Percentiles rank a stretch among this genome's conserved stretches.
phyloP scores from a whole-genome alignment of 805 yeast species.

The Hanseniaspora hatyaiensis region DNA sequence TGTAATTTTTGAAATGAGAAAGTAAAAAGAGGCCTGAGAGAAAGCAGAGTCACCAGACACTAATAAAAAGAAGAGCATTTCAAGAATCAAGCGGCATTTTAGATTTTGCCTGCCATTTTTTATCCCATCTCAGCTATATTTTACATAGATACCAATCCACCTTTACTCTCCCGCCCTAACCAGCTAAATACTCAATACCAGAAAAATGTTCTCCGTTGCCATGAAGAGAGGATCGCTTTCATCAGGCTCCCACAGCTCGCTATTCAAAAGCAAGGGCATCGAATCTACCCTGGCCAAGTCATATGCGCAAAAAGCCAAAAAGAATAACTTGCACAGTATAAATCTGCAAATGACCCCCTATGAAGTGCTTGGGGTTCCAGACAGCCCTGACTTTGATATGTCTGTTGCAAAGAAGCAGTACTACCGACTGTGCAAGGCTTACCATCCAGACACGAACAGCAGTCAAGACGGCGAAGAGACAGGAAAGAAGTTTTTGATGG shows the following conservation, averaged over 20 bases:
- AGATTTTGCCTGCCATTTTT: too few species aligned
- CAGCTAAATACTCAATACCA: neutral
- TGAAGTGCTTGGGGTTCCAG: constrained; percentile 4
- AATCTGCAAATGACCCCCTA: constrained; percentile 8
- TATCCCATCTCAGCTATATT: too few species aligned
- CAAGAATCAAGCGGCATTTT: too few species aligned
- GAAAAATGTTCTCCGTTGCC: neutral
- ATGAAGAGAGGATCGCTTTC: neutral
- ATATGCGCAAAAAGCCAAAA: too few species aligned
- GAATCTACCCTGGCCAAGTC: too few species aligned
- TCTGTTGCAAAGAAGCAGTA: neutral
- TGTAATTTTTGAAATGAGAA: too few species aligned
- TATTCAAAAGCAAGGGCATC: too few species aligned
- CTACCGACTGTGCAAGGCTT: constrained; percentile 3
- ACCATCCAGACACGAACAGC: constrained; percentile 3
- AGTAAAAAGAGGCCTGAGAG: too few species aligned
- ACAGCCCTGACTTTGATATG: neutral
- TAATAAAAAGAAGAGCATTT: too few species aligned
- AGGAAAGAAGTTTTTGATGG: constrained; percentile 10
- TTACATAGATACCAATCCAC: too few species aligned
- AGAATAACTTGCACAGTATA: too few species aligned
- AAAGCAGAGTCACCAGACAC: too few species aligned
- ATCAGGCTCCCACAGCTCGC: neutral
- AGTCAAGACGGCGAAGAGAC: neutral
- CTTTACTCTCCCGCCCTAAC: neutral